phyloP scores from a whole-genome alignment of 2,329 filamentous ascomycete species.

The Phaeophleospora eucalypticola region DNA sequence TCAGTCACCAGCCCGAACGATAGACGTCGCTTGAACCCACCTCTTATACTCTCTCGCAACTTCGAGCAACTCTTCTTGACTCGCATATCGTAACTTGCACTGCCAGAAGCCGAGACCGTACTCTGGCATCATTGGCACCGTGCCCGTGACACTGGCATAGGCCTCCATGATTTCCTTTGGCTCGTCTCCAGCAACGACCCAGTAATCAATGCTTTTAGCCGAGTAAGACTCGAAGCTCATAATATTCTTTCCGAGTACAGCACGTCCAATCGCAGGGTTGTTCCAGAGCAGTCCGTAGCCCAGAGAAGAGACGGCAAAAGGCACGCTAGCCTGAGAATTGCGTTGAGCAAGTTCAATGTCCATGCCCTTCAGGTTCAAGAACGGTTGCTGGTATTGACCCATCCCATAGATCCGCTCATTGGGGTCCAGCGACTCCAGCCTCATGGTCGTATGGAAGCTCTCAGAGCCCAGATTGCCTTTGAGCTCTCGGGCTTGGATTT shows the following conservation, averaged over 20 bases:
- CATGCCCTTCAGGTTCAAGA: conserved; percentile 58
- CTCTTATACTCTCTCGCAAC: conserved; percentile 58
- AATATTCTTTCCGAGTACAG: conserved; percentile 57
- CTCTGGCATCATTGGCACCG: conserved; percentile 64
- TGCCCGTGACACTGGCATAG: conserved; percentile 56
- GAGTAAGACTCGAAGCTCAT: conserved; percentile 60
- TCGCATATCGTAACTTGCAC: conserved; percentile 63
- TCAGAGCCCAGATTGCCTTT: conserved; percentile 50
- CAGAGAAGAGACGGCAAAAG: conserved; percentile 56
- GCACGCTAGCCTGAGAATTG: conserved; percentile 63
- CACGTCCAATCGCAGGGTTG: conserved; percentile 59
- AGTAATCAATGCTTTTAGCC: conserved; percentile 58
- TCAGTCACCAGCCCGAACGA: not conserved
- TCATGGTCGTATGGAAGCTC: conserved; percentile 52
- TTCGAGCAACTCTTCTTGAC: conserved; percentile 58
- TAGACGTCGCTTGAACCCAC: too few species aligned
- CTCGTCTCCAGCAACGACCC: conserved; percentile 57
- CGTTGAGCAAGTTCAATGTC: conserved; percentile 63
- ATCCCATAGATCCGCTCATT: conserved; percentile 64
- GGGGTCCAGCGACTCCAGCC: conserved; percentile 52
- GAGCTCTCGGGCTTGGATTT: conserved; percentile 57
- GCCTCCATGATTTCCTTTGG: conserved; percentile 54
- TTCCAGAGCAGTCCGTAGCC: conserved; percentile 66
- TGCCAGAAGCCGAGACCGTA: conserved; percentile 67
- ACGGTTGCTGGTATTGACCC: conserved; percentile 65